Evolutionary conservation across 108 stramenopile species (phyloP).

Genomic region (Cyclotella atomus): DNA sequence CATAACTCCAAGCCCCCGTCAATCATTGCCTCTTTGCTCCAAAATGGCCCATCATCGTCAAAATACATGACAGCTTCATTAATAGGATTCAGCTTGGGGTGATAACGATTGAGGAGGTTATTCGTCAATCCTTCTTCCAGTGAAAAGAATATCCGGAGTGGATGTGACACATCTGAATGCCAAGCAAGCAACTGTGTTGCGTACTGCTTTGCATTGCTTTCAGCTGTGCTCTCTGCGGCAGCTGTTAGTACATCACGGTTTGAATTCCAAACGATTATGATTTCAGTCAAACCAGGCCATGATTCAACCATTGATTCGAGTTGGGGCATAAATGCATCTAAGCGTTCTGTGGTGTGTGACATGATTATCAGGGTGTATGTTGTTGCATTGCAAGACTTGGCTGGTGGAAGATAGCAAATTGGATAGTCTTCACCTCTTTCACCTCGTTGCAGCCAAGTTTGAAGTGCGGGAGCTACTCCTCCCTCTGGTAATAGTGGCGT

Average conservation of each 20-base stretch:
- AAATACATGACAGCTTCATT: conserved; percentile 89
- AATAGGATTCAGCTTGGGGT: conserved; percentile 70
- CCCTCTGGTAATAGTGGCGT: conserved; percentile 46
- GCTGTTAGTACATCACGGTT: conserved; percentile 53
- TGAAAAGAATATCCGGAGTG: conserved; percentile 82
- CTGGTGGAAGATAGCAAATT: conserved; percentile 52
- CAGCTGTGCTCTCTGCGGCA: conserved; percentile 10
- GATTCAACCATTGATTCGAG: conserved; percentile 35
- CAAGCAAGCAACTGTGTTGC: conserved; percentile 54
- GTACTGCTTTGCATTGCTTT: conserved; percentile 39
- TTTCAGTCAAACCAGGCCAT: conserved; percentile 62
- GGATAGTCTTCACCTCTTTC: conserved; percentile 21
- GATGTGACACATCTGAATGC: conserved; percentile 49
- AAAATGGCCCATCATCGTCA: conserved; percentile 93
- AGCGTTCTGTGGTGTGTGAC: conserved; percentile 56
- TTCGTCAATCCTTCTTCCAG: conserved; percentile 74
- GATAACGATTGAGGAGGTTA: conserved; percentile 89
- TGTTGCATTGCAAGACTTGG: conserved; percentile 42
- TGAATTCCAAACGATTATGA: conserved; percentile 89
- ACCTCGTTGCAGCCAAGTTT: conserved; percentile 30
- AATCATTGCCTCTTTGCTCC: conserved; percentile 62
- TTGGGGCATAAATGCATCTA: conserved; percentile 48
- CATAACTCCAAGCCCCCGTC: conserved; percentile 82
- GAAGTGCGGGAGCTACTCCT: conserved; percentile 44
- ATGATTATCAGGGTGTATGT: conserved; percentile 56